A percentile compares a stretch with the other conserved stretches of the same genome.
Evolutionary conservation across 176 grass and related monocot species (phyloP).

Genomic region (Eremochloa ophiuroides): DNA sequence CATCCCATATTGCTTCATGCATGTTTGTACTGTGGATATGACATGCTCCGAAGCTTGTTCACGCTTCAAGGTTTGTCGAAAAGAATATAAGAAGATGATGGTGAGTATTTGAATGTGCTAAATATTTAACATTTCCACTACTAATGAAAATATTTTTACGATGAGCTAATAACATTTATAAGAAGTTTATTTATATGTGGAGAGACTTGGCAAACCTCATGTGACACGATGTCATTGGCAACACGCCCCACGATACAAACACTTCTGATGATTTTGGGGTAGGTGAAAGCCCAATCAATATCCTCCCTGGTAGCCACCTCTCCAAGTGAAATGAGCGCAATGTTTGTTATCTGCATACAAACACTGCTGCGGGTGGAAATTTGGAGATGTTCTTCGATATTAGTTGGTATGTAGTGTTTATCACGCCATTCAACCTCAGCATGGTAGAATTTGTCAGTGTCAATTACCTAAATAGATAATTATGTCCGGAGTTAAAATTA

Average conservation of each 20-base stretch:
- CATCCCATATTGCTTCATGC: background rate
- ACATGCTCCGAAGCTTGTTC: background rate
- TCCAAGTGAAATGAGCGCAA: background rate
- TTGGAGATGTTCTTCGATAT: slow-evolving; percentile 4
- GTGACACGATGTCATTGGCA: background rate
- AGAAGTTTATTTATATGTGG: no score
- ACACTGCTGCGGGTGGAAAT: background rate
- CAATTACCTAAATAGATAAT: no score
- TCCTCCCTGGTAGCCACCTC: background rate
- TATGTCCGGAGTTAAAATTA: no score
- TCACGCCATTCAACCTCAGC: slow-evolving; percentile 16
- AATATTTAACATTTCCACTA: no score
- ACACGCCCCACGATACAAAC: background rate
- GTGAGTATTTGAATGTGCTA: no score
- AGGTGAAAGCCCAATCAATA: background rate
- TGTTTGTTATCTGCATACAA: slow-evolving; percentile 4
- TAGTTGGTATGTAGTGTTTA: background rate
- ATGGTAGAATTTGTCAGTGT: background rate
- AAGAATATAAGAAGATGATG: no score
- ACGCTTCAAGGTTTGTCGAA: background rate
- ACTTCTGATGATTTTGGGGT: background rate
- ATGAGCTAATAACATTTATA: no score
- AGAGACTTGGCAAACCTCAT: background rate
- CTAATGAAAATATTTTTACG: no score
- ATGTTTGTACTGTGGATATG: background rate